These are phyloP conservation scores for Yamadazyma philogaea DNA, from an alignment of 805 yeast genomes.

Conservation along the genomic window DNA sequence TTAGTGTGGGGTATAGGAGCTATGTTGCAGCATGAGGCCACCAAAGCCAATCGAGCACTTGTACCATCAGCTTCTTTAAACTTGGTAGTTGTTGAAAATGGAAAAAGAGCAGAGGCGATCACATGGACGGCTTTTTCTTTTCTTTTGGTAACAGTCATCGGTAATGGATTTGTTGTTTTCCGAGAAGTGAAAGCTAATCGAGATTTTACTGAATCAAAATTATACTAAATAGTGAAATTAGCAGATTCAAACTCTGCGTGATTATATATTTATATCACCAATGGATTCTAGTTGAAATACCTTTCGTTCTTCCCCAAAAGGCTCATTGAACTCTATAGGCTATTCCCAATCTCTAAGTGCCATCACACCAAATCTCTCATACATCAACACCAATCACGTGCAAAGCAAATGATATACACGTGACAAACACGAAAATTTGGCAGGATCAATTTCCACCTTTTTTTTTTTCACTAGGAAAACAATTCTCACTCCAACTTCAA, in stretches of 20 bases:
- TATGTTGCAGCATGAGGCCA: slow-evolving; percentile 61
- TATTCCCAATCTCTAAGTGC: background rate
- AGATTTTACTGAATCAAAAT: background rate
- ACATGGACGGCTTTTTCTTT: slow-evolving; percentile 61
- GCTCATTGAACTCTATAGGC: too few relatives aligned
- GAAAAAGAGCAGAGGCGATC: slow-evolving; percentile 54
- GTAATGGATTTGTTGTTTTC: slow-evolving; percentile 26
- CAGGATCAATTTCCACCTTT: slow-evolving; percentile 21
- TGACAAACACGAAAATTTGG: slow-evolving; percentile 10
- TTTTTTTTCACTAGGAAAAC: slow-evolving; percentile 11
- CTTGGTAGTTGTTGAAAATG: slow-evolving; percentile 42
- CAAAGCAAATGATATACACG: slow-evolving; percentile 10
- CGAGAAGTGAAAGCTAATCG: slow-evolving; percentile 22
- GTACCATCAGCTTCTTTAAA: slow-evolving; percentile 51
- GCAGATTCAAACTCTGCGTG: too few relatives aligned
- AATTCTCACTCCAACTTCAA: background rate
- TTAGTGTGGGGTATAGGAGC: slow-evolving; percentile 64
- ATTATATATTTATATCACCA: too few relatives aligned
- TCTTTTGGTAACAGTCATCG: slow-evolving; percentile 37
- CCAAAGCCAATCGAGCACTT: slow-evolving; percentile 40
- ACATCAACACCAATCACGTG: slow-evolving; percentile 11
- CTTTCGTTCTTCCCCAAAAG: too few relatives aligned
- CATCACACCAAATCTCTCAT: background rate
- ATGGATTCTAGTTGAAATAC: too few relatives aligned
- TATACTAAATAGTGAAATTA: background rate